These are phyloP conservation scores for Candida anutae DNA, from an alignment of 1,139 yeast genomes.

Conservation along the genomic window DNA sequence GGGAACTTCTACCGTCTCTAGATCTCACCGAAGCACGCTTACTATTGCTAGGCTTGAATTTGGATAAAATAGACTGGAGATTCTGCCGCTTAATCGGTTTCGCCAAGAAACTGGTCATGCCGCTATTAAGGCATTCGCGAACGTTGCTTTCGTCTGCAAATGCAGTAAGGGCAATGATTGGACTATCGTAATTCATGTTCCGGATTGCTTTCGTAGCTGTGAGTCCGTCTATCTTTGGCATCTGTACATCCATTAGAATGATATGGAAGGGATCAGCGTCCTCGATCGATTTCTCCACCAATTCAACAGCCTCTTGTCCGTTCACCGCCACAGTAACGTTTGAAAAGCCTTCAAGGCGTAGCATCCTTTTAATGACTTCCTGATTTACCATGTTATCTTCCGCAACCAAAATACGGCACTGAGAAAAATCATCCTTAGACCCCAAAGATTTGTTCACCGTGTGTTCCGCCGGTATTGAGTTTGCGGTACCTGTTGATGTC, in stretches of 20 bases:
- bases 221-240: slow-evolving; percentile 90
- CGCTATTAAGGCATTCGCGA: slow-evolving; percentile 67
- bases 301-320: slow-evolving; percentile 80
- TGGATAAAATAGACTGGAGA: slow-evolving; percentile 44
- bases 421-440: slow-evolving; percentile 24
- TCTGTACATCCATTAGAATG: slow-evolving; percentile 92
- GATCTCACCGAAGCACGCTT: too few species aligned
- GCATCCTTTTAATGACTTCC: slow-evolving; percentile 82
- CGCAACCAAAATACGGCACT: slow-evolving; percentile 69
- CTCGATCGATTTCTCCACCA: slow-evolving; percentile 45
- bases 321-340: slow-evolving; percentile 74
- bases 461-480: slow-evolving; percentile 24
- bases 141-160: slow-evolving; percentile 86
- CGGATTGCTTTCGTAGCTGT: slow-evolving; percentile 73
- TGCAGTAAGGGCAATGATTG: slow-evolving; percentile 91
- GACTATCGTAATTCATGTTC: slow-evolving; percentile 52
- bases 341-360: slow-evolving; percentile 66
- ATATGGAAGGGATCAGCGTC: slow-evolving; percentile 46
- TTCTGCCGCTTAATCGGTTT: slow-evolving; percentile 78
- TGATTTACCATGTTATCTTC: slow-evolving; percentile 91
- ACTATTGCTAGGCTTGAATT: too few species aligned
- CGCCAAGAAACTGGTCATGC: slow-evolving; percentile 83
- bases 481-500: slow-evolving; percentile 54
- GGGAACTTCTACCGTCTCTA: too few species aligned
- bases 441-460: slow-evolving; percentile 7